These are phyloP conservation scores for Penicillium simplicissimum DNA, from an alignment of 495 filamentous ascomycete genomes.

Conservation along the genomic window DNA sequence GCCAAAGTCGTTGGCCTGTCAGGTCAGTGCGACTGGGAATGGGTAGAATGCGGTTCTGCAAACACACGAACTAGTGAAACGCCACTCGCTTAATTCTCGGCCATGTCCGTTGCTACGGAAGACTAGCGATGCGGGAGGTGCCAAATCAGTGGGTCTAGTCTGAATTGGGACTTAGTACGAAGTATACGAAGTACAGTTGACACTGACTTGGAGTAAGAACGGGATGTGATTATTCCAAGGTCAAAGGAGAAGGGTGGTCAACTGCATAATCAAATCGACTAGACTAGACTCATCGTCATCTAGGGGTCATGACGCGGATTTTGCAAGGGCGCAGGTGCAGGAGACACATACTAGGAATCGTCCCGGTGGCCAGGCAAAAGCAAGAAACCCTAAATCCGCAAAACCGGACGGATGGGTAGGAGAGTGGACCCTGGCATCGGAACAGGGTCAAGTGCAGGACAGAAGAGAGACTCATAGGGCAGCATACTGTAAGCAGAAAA, in stretches of 20 bases:
- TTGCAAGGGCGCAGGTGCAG: not conserved
- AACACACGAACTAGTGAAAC: conserved; percentile 17
- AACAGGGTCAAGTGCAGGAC: not conserved
- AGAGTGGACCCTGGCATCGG: not conserved
- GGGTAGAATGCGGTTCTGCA: conserved; percentile 5
- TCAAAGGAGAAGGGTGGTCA: too few relatives aligned
- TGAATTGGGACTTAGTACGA: conserved; percentile 1
- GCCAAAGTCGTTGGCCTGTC: not conserved
- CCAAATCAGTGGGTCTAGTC: not conserved
- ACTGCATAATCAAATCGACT: too few relatives aligned
- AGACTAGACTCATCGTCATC: not conserved
- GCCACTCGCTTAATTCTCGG: conserved; percentile 39
- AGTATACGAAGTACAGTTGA: not conserved
- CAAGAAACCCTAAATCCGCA: conserved; percentile 1
- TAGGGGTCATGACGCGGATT: not conserved
- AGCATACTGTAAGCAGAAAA: not conserved
- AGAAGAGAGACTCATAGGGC: not conserved
- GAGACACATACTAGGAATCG: not conserved
- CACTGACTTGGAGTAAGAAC: not conserved
- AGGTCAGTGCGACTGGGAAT: not conserved
- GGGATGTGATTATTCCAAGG: too few relatives aligned
- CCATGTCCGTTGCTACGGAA: conserved; percentile 25
- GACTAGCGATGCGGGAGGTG: conserved; percentile 4
- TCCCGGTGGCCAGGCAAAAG: not conserved
- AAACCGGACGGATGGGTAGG: not conserved